Percentiles rank a stretch among this genome's conserved stretches.
Conservation (phyloP, 495 filamentous ascomycete species). For the Neohortaea acidophila region DNA sequence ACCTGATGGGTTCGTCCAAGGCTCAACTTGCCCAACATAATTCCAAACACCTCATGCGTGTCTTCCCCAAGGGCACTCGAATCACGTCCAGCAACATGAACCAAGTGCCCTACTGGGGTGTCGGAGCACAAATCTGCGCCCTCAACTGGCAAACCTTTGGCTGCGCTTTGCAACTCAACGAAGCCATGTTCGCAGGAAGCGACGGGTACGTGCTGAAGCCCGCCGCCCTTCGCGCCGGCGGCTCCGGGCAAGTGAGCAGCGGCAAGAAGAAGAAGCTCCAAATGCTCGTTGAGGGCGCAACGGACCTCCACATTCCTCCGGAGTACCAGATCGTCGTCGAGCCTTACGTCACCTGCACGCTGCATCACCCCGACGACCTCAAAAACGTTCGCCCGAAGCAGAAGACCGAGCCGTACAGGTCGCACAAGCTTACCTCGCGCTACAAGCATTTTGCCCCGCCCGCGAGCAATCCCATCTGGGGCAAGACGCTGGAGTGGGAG, state of each 20-base stretch:
- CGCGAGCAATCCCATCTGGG: constrained; percentile 35
- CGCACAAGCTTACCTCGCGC: constrained; percentile 31
- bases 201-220: constrained; percentile 42
- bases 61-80: constrained; percentile 41
- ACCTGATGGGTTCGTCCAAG: constrained; percentile 24
- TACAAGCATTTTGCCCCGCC: constrained; percentile 31
- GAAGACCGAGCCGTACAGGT: constrained; percentile 36
- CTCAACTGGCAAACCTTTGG: constrained; percentile 45
- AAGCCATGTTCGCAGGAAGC: constrained; percentile 38
- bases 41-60: constrained; percentile 37
- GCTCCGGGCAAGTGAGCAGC: constrained; percentile 27
- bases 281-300: constrained; percentile 35
- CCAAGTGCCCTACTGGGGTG: constrained; percentile 36
- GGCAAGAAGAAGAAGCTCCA: constrained; percentile 26
- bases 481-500: constrained; percentile 39
- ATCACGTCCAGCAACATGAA: constrained; percentile 40
- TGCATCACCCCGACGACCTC: constrained; percentile 31
- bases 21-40: constrained; percentile 36
- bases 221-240: constrained; percentile 31
- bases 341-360: constrained; percentile 40
- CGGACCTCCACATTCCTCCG: constrained; percentile 32
- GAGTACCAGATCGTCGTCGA: constrained; percentile 28
- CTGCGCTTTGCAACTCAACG: constrained; percentile 39
- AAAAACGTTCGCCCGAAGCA: constrained; percentile 29
- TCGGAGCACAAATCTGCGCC: constrained; percentile 41